phyloP scores from a whole-genome alignment of 495 filamentous ascomycete genomes.

The Copromyces sp. region DNA sequence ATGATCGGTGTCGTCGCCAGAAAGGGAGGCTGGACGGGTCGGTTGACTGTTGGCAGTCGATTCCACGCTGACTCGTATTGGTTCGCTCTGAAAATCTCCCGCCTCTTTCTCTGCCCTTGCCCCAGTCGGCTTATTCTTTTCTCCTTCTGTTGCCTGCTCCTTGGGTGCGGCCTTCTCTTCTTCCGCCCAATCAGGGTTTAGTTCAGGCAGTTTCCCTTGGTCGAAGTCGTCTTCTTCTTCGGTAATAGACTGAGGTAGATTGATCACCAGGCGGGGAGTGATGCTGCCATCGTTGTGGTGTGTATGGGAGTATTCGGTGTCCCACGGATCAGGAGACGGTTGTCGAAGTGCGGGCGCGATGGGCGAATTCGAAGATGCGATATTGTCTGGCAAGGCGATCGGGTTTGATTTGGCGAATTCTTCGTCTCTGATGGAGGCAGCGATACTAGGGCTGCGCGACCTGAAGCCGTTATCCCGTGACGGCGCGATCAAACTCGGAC shows the following conservation, averaged over 20 bases:
- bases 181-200: slow-evolving; percentile 1
- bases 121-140: background rate
- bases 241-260: slow-evolving; percentile 3
- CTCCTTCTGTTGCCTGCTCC: background rate
- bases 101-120: background rate
- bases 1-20: slow-evolving; percentile 30
- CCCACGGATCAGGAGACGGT: slow-evolving; percentile 46
- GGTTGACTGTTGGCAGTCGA: slow-evolving; percentile 8
- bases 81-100: background rate
- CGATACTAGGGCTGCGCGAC: slow-evolving; percentile 20
- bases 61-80: slow-evolving; percentile 9
- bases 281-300: slow-evolving; percentile 6
- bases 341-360: slow-evolving; percentile 28
- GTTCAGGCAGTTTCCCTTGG: background rate
- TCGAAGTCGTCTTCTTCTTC: background rate
- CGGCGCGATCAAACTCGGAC: slow-evolving; percentile 21
- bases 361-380: slow-evolving; percentile 20
- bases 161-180: background rate
- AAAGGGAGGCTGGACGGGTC: slow-evolving; percentile 29
- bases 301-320: slow-evolving; percentile 19
- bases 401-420: slow-evolving; percentile 23
- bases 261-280: slow-evolving; percentile 15
- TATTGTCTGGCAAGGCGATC: slow-evolving; percentile 31
- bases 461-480: slow-evolving; percentile 7
- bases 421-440: slow-evolving; percentile 19